Percentiles rank a stretch among this genome's conserved stretches.
Evolutionary conservation across 2,329 filamentous ascomycete species (phyloP).

Genomic region (Hypoxylon sp.): DNA sequence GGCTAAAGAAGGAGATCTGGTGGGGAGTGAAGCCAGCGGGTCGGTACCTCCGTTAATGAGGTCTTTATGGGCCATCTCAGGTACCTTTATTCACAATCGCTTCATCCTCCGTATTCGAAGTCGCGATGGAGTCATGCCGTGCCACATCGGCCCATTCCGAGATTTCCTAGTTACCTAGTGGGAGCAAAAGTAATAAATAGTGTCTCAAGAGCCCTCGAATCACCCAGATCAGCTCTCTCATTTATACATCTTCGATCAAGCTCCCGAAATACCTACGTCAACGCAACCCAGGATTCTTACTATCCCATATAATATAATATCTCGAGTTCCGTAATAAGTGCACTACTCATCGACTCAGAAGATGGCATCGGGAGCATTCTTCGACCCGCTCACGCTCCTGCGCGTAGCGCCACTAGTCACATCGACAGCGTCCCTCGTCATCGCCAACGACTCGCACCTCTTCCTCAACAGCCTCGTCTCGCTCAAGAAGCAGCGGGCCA

Average conservation of each 20-base stretch:
- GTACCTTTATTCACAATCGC: constrained; percentile 15
- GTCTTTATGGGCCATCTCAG: neutral
- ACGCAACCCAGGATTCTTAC: neutral
- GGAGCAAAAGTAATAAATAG: constrained; percentile 10
- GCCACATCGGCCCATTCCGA: constrained; percentile 1
- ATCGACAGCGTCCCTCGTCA: constrained; percentile 61
- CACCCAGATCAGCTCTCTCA: neutral
- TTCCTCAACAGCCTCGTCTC: constrained; percentile 57
- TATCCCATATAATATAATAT: neutral
- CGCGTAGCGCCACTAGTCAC: constrained; percentile 61
- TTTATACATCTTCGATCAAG: neutral
- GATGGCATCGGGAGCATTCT: constrained; percentile 57
- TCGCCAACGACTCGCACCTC: constrained; percentile 59
- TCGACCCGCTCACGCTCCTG: constrained; percentile 55
- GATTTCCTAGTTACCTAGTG: neutral
- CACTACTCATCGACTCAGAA: neutral
- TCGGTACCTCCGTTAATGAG: constrained; percentile 17
- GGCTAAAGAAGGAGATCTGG: neutral
- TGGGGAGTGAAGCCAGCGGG: neutral
- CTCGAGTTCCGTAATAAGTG: neutral
- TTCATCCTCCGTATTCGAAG: constrained; percentile 7
- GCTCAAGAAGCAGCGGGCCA: constrained; percentile 46
- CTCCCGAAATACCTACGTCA: neutral
- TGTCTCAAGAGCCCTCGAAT: neutral
- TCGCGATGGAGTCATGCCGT: constrained; percentile 27